Evolutionary conservation across 148 eudicot species (phyloP).

Genomic region (Camellia japonica): DNA sequence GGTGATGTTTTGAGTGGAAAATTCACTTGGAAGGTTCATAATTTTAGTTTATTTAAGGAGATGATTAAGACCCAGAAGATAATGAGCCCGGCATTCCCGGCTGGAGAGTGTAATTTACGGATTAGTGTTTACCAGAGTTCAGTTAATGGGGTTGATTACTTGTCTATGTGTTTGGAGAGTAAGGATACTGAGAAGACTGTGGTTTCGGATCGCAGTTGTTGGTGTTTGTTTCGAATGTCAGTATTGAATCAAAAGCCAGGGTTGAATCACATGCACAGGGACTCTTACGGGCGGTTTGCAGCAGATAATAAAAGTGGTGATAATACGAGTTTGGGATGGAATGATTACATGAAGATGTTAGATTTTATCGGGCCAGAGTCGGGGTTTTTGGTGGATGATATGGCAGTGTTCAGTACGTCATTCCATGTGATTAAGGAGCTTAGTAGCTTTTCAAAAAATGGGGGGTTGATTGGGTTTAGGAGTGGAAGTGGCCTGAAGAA

Average conservation of each 20-base stretch:
- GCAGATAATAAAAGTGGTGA: conserved; percentile 95
- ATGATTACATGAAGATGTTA: conserved; percentile 95
- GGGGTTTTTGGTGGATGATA: conserved; percentile 88
- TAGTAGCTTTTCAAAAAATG: conserved; percentile 74
- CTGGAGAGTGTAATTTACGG: conserved; percentile 96
- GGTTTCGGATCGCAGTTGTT: conserved; percentile 76
- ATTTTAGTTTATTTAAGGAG: conserved; percentile 85
- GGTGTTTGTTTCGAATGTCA: conserved; percentile 99
- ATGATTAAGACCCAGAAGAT: conserved; percentile 99
- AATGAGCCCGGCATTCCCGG: conserved; percentile 93
- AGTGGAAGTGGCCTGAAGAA: conserved; percentile 59
- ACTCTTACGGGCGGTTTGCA: conserved; percentile 94
- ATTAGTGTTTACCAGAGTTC: conserved; percentile 95
- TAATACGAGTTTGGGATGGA: conserved; percentile 99
- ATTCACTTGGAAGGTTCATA: conserved; percentile 96
- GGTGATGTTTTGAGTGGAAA: conserved; percentile 92
- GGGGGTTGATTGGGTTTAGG: conserved; percentile 58
- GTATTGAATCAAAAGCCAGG: conserved; percentile 97
- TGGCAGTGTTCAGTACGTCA: conserved; percentile 87
- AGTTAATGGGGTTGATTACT: conserved; percentile 78
- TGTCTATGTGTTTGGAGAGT: conserved; percentile 99
- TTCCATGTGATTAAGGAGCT: conserved; percentile 94
- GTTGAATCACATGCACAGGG: conserved; percentile 84
- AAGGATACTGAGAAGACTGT: conserved; percentile 82
- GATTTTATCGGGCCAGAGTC: conserved; percentile 65